Percentiles rank a stretch among this genome's conserved stretches.
phyloP scores from a whole-genome alignment of 2,329 filamentous ascomycete genomes.

The Apiospora marii region DNA sequence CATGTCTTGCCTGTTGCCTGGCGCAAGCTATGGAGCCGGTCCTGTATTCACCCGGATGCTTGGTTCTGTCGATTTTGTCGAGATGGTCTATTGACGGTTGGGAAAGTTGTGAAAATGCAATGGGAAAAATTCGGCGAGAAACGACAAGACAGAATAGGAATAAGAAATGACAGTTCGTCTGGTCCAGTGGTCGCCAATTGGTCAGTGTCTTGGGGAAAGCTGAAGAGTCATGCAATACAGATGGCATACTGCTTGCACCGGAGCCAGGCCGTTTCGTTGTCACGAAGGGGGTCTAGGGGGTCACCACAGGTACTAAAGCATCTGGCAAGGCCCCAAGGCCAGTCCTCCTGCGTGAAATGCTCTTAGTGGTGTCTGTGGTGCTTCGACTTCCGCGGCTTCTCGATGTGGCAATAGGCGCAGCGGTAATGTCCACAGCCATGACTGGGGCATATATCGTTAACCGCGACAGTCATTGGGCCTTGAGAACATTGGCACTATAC shows the following conservation, averaged over 20 bases:
- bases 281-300: not conserved
- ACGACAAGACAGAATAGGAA: not conserved
- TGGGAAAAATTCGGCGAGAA: not conserved
- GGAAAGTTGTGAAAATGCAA: not conserved
- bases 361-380: not conserved
- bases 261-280: not conserved
- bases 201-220: not conserved
- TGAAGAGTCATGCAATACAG: not conserved
- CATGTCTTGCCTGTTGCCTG: not conserved
- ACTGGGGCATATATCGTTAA: not conserved
- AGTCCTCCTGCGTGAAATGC: not conserved
- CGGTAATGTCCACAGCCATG: too few species aligned
- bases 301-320: too few species aligned
- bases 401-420: not conserved
- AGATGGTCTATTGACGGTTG: not conserved
- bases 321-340: not conserved
- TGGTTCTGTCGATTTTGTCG: not conserved
- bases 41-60: not conserved
- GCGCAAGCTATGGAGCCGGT: not conserved
- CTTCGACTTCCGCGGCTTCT: not conserved
- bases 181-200: not conserved
- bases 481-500: not conserved
- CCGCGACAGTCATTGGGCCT: not conserved
- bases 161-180: not conserved
- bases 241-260: not conserved